Evolutionary conservation across 305 asterid species (phyloP), one percentile per base, ranked within the genome.

Genomic region (Withania somnifera): DNA sequence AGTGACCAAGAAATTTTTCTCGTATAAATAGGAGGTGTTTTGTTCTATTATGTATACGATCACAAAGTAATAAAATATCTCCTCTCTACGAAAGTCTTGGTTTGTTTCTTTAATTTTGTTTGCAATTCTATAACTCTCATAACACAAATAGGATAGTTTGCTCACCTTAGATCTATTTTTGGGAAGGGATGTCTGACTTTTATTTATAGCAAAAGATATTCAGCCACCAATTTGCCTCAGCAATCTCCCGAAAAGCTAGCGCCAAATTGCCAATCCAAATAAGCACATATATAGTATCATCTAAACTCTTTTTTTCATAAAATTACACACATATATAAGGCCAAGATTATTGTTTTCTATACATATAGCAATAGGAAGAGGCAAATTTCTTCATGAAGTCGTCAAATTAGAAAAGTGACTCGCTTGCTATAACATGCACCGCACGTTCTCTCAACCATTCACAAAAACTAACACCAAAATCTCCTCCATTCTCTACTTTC

Each of bases 401-500:
- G 79, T 73, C 67, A 79, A 85, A 64, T 64, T 30, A 64, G 77
- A 71, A 38, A 82, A 83, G n/a, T 78, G 64, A 68, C 50, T 75
- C 82, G 80, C 82, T 71, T 66, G 32, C 73, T 14, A 13, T 50
- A 84, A 82, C 85, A 81, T 87, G 86, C 87, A 85, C 86, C 91
- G 81, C 89, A 89, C 85, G 83, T 85, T 69, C 78, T 69, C 75
- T 69, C 60, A 24, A 63, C 82, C 79, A 66, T 73, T 61, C 82
- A 82, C 32, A 52, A 58, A 32, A 82, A 77, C 60, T 2, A 77
- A 69, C 66, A 67, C 82, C 73, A 80, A 81, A 79, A 84, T 82
- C 64, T 24, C 61, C 79, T 42, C 60, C 76, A 51, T 56, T 56
- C 40, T 26, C 58, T 54, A 38, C 60, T 78, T 30, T 69, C 81